Evolutionary conservation across 306 rosid species (phyloP).

Genomic region (Lablab purpureus): DNA sequence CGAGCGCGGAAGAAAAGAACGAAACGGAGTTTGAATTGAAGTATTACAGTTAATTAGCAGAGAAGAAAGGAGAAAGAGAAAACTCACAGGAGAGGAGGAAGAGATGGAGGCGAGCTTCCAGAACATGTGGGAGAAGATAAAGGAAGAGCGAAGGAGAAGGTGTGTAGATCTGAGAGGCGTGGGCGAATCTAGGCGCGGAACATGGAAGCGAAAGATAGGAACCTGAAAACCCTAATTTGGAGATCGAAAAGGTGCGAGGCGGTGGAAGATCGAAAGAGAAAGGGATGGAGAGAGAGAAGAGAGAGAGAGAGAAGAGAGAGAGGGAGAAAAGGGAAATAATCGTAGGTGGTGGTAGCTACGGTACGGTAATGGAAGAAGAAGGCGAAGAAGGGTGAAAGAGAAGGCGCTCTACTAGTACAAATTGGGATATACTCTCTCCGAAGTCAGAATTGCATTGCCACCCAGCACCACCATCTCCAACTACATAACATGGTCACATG

Average conservation of each 20-base stretch:
- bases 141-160: background rate
- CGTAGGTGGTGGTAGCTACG: constrained; percentile 15
- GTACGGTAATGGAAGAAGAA: constrained; percentile 11
- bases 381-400: background rate
- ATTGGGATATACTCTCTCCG: constrained; percentile 18
- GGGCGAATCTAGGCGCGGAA: constrained; percentile 12
- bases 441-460: constrained; percentile 37
- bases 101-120: constrained; percentile 97
- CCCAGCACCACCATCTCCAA: background rate
- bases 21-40: background rate
- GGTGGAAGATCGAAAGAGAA: background rate
- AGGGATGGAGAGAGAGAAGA: constrained; percentile 2
- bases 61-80: background rate
- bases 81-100: constrained; percentile 88
- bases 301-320: background rate
- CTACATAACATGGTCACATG: background rate
- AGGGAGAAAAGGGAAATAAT: constrained; percentile 33
- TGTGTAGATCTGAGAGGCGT: constrained; percentile 9
- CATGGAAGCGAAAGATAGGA: background rate
- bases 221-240: constrained; percentile 16
- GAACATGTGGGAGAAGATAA: constrained; percentile 67
- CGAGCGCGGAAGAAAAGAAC: background rate
- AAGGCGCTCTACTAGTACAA: constrained; percentile 40
- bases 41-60: background rate
- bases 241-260: constrained; percentile 8